phyloP scores from a whole-genome alignment of 1,284 basidiomycete species.

The Pterulicium gracile region DNA sequence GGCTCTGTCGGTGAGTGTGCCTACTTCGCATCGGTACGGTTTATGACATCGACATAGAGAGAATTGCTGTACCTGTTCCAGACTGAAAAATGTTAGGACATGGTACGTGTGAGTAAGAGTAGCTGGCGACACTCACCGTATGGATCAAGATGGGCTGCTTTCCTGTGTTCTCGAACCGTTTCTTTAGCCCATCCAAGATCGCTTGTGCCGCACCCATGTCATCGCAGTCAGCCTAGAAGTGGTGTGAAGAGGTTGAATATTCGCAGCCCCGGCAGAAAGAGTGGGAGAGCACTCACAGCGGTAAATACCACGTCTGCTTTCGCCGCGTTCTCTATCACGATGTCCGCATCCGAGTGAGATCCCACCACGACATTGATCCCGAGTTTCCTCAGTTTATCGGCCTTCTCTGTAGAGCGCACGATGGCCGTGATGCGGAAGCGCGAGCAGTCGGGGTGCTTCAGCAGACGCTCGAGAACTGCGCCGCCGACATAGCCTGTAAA shows the following conservation, averaged over 20 bases:
- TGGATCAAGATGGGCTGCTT: conserved; percentile 18
- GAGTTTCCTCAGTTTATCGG: conserved; percentile 22
- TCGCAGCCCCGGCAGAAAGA: neutral
- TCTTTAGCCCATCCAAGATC: conserved; percentile 16
- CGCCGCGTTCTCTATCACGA: conserved; percentile 19
- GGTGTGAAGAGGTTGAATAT: neutral
- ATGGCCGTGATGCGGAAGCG: conserved; percentile 27
- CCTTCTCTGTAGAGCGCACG: conserved; percentile 30
- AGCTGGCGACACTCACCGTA: conserved; percentile 13
- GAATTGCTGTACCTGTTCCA: conserved; percentile 18
- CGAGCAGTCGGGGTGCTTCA: conserved; percentile 22
- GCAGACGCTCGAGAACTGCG: conserved; percentile 26
- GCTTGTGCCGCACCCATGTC: conserved; percentile 12
- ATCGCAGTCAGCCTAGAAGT: conserved; percentile 15
- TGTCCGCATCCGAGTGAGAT: conserved; percentile 24
- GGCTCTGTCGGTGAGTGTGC: conserved; percentile 20
- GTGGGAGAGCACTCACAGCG: conserved; percentile 14
- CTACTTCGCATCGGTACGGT: conserved; percentile 8
- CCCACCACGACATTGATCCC: conserved; percentile 27
- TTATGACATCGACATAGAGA: neutral
- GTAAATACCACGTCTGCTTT: conserved; percentile 24
- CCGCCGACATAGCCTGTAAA: conserved; percentile 34
- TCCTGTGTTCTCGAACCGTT: conserved; percentile 13
- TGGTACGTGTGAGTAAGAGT: neutral
- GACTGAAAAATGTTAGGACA: conserved; percentile 16